phyloP scores from a whole-genome alignment of 352 stramenopile genomes.

The Phytopythium vexans region DNA sequence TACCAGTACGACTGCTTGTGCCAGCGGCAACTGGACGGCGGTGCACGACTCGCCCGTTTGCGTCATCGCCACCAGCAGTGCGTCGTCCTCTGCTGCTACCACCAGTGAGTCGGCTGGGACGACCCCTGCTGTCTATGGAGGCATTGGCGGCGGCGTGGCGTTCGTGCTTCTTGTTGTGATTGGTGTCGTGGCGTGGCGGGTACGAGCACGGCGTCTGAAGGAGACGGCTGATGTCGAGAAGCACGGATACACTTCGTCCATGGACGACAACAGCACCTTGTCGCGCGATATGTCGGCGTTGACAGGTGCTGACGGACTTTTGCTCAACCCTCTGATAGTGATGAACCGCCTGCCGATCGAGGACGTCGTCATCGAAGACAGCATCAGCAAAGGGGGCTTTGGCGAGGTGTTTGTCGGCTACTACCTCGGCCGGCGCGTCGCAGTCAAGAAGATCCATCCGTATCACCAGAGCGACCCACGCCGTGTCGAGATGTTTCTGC shows the following conservation, averaged over 20 bases:
- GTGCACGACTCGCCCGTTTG: conserved; percentile 8
- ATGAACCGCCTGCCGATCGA: conserved; percentile 20
- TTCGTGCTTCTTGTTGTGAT: neutral
- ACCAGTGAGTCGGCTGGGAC: neutral
- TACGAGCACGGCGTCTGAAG: neutral
- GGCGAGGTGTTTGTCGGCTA: conserved; percentile 37
- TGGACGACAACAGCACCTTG: conserved; percentile 2
- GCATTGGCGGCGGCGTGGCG: conserved; percentile 1
- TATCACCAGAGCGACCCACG: conserved; percentile 22
- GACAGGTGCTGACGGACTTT: conserved; percentile 8
- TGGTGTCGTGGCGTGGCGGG: neutral
- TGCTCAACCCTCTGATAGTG: conserved; percentile 25
- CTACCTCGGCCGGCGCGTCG: conserved; percentile 32
- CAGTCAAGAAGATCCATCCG: conserved; percentile 44
- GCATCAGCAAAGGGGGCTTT: conserved; percentile 37
- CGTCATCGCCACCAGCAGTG: neutral
- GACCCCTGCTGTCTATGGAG: neutral
- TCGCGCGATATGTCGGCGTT: neutral
- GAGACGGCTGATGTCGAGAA: neutral
- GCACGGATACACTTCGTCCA: neutral
- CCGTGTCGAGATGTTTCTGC: conserved; percentile 52
- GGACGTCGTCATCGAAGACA: conserved; percentile 13
- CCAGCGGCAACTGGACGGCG: conserved; percentile 6
- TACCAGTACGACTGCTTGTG: neutral
- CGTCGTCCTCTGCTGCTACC: too few species aligned